These are phyloP conservation scores for Skeletonema menzelii DNA, from an alignment of 108 stramenopile species.

Conservation along the genomic window DNA sequence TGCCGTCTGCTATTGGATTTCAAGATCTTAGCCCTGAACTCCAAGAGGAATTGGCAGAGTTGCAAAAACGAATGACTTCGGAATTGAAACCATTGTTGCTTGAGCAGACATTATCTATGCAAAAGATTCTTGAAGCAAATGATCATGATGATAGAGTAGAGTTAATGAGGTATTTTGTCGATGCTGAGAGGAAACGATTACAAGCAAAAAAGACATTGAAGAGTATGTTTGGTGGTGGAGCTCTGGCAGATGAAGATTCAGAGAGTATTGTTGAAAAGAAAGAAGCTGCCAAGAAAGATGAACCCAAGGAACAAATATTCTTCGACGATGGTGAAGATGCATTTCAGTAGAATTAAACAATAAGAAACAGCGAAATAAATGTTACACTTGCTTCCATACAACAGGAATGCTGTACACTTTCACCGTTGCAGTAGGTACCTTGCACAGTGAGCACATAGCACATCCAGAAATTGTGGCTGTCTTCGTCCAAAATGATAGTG, in stretches of 20 bases:
- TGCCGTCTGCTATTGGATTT: slow-evolving; percentile 82
- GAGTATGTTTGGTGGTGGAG: slow-evolving; percentile 58
- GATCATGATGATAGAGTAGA: slow-evolving; percentile 64
- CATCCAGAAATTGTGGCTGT: no score
- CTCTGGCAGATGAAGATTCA: not conserved
- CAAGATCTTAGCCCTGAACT: slow-evolving; percentile 70
- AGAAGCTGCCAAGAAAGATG: not conserved
- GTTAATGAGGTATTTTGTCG: slow-evolving; percentile 67
- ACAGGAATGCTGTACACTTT: no score
- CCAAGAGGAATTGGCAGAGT: slow-evolving; percentile 70
- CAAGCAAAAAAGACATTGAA: slow-evolving; percentile 68
- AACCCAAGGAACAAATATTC: slow-evolving; percentile 5
- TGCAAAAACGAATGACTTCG: slow-evolving; percentile 77
- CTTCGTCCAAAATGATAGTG: no score
- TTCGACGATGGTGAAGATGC: slow-evolving; percentile 37
- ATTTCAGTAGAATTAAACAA: slow-evolving; percentile 20
- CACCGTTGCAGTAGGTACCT: no score
- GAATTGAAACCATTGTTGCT: slow-evolving; percentile 73
- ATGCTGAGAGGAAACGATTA: slow-evolving; percentile 73
- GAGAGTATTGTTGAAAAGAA: slow-evolving; percentile 2
- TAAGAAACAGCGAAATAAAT: no score
- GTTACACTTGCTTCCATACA: no score
- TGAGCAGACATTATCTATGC: slow-evolving; percentile 83
- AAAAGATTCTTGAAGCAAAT: slow-evolving; percentile 78
- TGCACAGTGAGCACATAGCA: no score